Conservation (phyloP, 192 early-diverging fungal genomes). For the Coemansia reversa region DNA sequence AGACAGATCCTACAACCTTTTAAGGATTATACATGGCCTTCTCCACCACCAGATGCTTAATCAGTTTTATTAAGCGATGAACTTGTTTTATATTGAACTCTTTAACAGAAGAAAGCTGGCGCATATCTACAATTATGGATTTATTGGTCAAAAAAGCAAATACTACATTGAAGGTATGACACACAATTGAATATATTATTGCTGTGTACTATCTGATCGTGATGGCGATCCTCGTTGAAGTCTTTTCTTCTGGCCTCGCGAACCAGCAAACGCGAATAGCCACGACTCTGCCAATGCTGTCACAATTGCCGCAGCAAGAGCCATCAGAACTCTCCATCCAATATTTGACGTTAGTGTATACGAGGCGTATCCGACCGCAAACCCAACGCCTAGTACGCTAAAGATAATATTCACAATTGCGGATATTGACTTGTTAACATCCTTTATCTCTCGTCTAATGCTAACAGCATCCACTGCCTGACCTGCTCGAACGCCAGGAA, state of each 20-base stretch:
- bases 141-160: not conserved
- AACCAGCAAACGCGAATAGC: conserved; percentile 39
- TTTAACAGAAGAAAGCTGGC: not conserved
- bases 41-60: conserved; percentile 36
- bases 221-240: not conserved
- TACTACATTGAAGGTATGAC: not conserved
- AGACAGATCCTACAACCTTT: conserved; percentile 29
- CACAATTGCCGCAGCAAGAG: conserved; percentile 24
- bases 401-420: conserved; percentile 51
- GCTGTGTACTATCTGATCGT: not conserved
- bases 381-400: conserved; percentile 47
- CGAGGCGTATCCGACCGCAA: conserved; percentile 48
- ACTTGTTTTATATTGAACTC: not conserved
- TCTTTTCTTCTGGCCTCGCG: conserved; percentile 43
- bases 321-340: conserved; percentile 44
- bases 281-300: conserved; percentile 37
- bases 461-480: conserved; percentile 2
- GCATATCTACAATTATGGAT: not conserved
- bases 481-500: conserved; percentile 40
- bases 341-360: conserved; percentile 48
- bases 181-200: not conserved
- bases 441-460: conserved; percentile 34
- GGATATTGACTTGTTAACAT: conserved; percentile 32
- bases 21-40: conserved; percentile 44
- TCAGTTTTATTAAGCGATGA: not conserved